Percentiles rank a stretch among this genome's conserved stretches.
Conservation (phyloP, 352 stramenopile species). For the Pythium rishiriense region DNA sequence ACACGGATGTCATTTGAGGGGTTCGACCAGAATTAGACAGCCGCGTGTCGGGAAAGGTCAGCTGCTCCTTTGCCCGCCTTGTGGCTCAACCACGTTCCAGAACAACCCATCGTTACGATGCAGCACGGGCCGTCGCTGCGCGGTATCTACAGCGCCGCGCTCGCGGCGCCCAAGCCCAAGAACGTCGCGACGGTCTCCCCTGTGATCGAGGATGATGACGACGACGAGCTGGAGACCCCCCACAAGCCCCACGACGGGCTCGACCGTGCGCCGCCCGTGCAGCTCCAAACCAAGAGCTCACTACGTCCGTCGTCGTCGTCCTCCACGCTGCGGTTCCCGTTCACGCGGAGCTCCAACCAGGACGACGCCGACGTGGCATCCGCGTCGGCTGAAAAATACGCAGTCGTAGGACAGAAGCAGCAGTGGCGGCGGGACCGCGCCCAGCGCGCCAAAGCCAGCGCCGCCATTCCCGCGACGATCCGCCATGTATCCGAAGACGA, state of each 20-base stretch:
- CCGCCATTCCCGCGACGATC: slow-evolving; percentile 32
- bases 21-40: slow-evolving; percentile 1
- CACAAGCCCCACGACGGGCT: slow-evolving; percentile 27
- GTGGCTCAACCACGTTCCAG: background rate
- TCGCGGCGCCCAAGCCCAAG: slow-evolving; percentile 45
- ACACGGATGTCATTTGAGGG: background rate
- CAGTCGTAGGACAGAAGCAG: slow-evolving; percentile 63
- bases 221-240: slow-evolving; percentile 30
- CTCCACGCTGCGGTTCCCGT: slow-evolving; percentile 27
- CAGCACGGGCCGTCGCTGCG: slow-evolving; percentile 36
- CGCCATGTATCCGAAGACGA: slow-evolving; percentile 41
- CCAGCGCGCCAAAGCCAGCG: slow-evolving; percentile 28
- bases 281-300: slow-evolving; percentile 30
- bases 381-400: slow-evolving; percentile 36
- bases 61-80: background rate
- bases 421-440: slow-evolving; percentile 54
- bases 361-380: slow-evolving; percentile 24
- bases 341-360: slow-evolving; percentile 37
- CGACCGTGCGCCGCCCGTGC: background rate
- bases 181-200: slow-evolving; percentile 52
- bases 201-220: slow-evolving; percentile 31
- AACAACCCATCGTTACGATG: slow-evolving; percentile 23
- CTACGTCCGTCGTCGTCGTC: slow-evolving; percentile 15
- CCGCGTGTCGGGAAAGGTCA: background rate
- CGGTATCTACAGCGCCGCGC: slow-evolving; percentile 37